These are phyloP conservation scores for Neofusicoccum parvum DNA, from an alignment of 2,329 filamentous ascomycete genomes.

Conservation along the genomic window DNA sequence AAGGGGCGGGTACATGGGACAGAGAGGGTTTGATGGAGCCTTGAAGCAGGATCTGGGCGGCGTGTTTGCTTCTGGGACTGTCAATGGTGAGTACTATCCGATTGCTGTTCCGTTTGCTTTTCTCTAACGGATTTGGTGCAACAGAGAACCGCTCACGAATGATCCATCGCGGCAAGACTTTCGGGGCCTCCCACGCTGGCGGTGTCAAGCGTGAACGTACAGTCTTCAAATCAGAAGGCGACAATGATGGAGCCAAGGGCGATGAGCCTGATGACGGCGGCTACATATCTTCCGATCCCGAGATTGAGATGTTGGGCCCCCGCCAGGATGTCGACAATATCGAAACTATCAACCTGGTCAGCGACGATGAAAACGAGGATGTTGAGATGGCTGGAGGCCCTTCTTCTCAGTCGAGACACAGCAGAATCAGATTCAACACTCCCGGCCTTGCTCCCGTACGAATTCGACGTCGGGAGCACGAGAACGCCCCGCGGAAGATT, in stretches of 20 bases:
- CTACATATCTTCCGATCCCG: conserved; percentile 53
- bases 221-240: not conserved
- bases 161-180: conserved; percentile 20
- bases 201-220: conserved; percentile 10
- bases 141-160: conserved; percentile 15
- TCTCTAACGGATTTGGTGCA: not conserved
- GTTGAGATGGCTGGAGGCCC: conserved; percentile 29
- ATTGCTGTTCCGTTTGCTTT: not conserved
- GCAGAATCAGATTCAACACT: conserved; percentile 6
- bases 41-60: conserved; percentile 13
- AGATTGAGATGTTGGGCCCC: conserved; percentile 50
- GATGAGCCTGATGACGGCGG: conserved; percentile 39
- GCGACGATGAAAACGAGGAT: conserved; percentile 51
- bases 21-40: not conserved
- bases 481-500: conserved; percentile 56
- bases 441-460: conserved; percentile 54
- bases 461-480: conserved; percentile 58
- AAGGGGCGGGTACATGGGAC: conserved; percentile 46
- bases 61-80: conserved; percentile 12
- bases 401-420: conserved; percentile 22
- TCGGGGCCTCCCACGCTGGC: conserved; percentile 1
- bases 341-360: conserved; percentile 52
- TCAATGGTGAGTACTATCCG: not conserved
- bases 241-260: conserved; percentile 34
- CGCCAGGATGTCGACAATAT: conserved; percentile 61